Evolutionary conservation across 305 asterid species (phyloP).

Genomic region (Striga hermonthica): DNA sequence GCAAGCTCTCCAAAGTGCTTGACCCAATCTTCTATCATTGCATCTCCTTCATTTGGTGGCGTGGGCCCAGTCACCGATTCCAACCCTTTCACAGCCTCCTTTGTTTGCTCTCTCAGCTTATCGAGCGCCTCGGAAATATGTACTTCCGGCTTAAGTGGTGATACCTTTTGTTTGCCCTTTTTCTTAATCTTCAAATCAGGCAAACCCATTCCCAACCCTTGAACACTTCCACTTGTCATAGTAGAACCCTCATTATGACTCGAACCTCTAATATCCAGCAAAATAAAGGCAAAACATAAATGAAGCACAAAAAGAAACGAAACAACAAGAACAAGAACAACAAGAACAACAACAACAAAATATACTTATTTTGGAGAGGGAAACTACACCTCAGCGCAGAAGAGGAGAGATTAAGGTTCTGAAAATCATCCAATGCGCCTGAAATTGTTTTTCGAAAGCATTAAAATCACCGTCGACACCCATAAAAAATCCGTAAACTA

Average conservation of each 20-base stretch:
- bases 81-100: slow-evolving; percentile 86
- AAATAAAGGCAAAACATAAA: neutral
- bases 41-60: slow-evolving; percentile 51
- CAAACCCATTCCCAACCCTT: slow-evolving; percentile 88
- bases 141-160: slow-evolving; percentile 48
- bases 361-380: neutral
- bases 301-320: neutral
- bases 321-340: neutral
- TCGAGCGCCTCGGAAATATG: slow-evolving; percentile 88
- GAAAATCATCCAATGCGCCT: slow-evolving; percentile 99
- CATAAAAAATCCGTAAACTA: too few relatives aligned
- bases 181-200: slow-evolving; percentile 88
- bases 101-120: slow-evolving; percentile 87
- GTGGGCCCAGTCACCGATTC: slow-evolving; percentile 64
- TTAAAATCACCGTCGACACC: neutral
- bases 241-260: slow-evolving; percentile 28
- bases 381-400: slow-evolving; percentile 62
- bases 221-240: slow-evolving; percentile 48
- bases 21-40: slow-evolving; percentile 92
- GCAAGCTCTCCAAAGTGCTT: slow-evolving; percentile 98
- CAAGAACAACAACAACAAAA: neutral
- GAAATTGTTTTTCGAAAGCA: slow-evolving; percentile 29
- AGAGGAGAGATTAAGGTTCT: slow-evolving; percentile 75
- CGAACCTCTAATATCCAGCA: slow-evolving; percentile 42
- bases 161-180: slow-evolving; percentile 76